Evolutionary conservation across 2,329 filamentous ascomycete species (phyloP), one percentile per base, ranked within the genome.

Genomic region (Neocatenulostroma microsporum): DNA sequence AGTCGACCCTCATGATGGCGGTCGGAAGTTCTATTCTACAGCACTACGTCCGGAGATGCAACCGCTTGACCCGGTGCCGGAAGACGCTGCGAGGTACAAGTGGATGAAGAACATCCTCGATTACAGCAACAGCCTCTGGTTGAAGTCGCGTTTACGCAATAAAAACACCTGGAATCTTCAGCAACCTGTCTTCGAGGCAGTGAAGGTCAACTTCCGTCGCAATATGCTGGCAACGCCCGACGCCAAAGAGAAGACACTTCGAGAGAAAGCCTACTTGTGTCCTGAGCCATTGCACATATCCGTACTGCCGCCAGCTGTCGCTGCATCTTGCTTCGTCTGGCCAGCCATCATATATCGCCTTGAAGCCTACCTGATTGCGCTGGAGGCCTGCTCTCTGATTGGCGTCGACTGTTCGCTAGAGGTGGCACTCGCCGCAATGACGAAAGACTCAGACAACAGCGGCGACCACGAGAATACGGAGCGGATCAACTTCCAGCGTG

Each of bases 391-490:
- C 46, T 58, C 70, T 2, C 58, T 75, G 13, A 62, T 95, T 0
- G 72, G 71, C 3, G 66, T 96, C 1, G 53, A 70, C 0, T 72
- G 94, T 11, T 67, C 69, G 0, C 74, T 84, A 0, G 69, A 73
- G 2, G 66, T 93, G 19, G 88, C 88, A 0, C 68, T 98, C 0
- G 88, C 95, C 54, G 87, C 91, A 0, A 67, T 95, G 39, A 98
- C 91, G 1, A 95, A 98, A 54, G 85, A 95, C 51, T 88, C 82
- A 1, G 84, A 93, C 48, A 88, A 88, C 46, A 80, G 78, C 0
- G 82, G 82, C 6, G 84, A 94, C 24, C 74, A 85, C 42, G 50
- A 53, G 6, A 69, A 68, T 0, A 67, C 73, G 21, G 71, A 81
- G 39, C 75, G 82, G 25, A 62, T 85, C 35, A 84, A 87, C 48